A percentile compares a stretch with the other conserved stretches of the same genome.
Evolutionary conservation across 306 rosid genomes (phyloP).

Genomic region (Oxytropis ochrocephala): DNA sequence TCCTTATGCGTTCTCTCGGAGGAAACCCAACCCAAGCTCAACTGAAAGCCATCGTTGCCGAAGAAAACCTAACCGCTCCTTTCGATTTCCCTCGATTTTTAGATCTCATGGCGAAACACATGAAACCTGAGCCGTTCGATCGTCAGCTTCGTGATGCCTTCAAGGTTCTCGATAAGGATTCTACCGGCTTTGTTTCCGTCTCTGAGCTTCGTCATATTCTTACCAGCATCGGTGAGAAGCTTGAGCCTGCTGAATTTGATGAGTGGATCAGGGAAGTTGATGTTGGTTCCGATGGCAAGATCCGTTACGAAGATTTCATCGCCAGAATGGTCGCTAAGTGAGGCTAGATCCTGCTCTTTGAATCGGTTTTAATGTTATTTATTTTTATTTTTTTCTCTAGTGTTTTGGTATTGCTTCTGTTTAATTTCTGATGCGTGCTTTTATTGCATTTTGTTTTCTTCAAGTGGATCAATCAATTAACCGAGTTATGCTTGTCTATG

Average conservation of each 20-base stretch:
- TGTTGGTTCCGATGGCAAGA: conserved; percentile 82
- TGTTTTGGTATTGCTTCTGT: conserved; percentile 21
- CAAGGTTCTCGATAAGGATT: conserved; percentile 89
- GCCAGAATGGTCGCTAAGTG: conserved; percentile 97
- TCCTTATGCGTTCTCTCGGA: conserved; percentile 93
- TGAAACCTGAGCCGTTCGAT: conserved; percentile 96
- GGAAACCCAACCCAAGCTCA: conserved; percentile 99
- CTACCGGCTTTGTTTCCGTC: conserved; percentile 71
- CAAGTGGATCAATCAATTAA: conserved; percentile 20
- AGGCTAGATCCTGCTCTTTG: conserved; percentile 6
- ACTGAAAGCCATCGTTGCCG: conserved; percentile 73
- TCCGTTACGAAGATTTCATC: conserved; percentile 95
- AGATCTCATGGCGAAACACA: conserved; percentile 85
- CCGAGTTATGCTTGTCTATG: background rate
- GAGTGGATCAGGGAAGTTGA: conserved; percentile 99
- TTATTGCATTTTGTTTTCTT: background rate
- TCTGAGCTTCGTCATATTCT: conserved; percentile 91
- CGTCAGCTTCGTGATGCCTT: conserved; percentile 93
- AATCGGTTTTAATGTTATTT: background rate
- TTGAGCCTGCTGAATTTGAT: conserved; percentile 89
- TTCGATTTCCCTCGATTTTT: conserved; percentile 83
- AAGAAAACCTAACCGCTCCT: conserved; percentile 72
- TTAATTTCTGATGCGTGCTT: conserved; percentile 27
- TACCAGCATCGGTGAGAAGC: conserved; percentile 95
- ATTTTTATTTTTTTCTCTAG: background rate